A percentile compares a stretch with the other conserved stretches of the same genome.
Conservation (phyloP, 2,329 filamentous ascomycete species). For the Teratosphaeria destructans region DNA sequence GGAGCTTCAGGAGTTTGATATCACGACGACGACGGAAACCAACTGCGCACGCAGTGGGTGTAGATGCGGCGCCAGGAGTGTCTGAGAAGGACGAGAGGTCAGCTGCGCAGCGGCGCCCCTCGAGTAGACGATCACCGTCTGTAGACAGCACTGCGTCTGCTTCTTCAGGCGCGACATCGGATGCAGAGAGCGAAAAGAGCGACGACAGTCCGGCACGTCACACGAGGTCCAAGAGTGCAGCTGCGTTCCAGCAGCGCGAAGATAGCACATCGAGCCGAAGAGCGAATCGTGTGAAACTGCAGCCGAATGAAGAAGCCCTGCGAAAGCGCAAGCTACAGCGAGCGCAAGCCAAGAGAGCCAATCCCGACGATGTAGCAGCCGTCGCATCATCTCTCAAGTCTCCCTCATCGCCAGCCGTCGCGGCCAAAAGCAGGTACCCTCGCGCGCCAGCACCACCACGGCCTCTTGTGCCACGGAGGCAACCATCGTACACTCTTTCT, state of each 20-base stretch:
- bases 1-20: constrained; percentile 46
- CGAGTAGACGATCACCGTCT: constrained; percentile 31
- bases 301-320: constrained; percentile 68
- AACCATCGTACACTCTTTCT: constrained; percentile 72
- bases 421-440: constrained; percentile 67
- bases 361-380: constrained; percentile 30
- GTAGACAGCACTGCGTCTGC: constrained; percentile 25
- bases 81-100: constrained; percentile 23
- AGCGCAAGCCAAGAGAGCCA: constrained; percentile 22
- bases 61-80: constrained; percentile 21
- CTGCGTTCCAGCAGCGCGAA: constrained; percentile 31
- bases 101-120: constrained; percentile 19
- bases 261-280: constrained; percentile 26
- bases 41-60: constrained; percentile 18
- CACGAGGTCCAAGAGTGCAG: constrained; percentile 51
- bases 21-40: constrained; percentile 28
- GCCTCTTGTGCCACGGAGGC: constrained; percentile 76
- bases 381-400: constrained; percentile 78
- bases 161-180: constrained; percentile 56
- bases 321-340: constrained; percentile 63
- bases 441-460: constrained; percentile 80
- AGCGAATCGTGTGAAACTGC: constrained; percentile 71
- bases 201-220: constrained; percentile 42
- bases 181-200: constrained; percentile 49
- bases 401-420: constrained; percentile 65